Percentiles rank a stretch among this genome's conserved stretches.
Conservation (phyloP, 352 stramenopile species). For the Phytophthora ohioensis region DNA sequence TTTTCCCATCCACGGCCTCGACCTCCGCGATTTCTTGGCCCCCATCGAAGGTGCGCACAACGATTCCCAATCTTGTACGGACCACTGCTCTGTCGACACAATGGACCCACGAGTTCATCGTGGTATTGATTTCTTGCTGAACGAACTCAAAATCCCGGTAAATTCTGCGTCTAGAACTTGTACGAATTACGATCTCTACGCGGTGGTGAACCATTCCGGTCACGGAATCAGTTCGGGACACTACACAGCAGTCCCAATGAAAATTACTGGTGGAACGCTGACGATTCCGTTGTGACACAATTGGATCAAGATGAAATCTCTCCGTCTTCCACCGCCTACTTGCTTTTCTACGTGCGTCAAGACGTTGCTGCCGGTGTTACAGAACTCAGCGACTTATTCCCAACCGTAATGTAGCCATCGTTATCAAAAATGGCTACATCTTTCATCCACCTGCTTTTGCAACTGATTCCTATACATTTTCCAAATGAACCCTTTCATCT, state of each 20-base stretch:
- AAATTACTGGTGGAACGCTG: slow-evolving; percentile 92
- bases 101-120: slow-evolving; percentile 32
- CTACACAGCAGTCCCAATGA: slow-evolving; percentile 79
- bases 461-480: slow-evolving; percentile 22
- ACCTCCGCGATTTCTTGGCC: slow-evolving; percentile 68
- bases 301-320: slow-evolving; percentile 36
- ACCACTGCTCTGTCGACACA: slow-evolving; percentile 8
- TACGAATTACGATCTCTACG: slow-evolving; percentile 93
- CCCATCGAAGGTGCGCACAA: slow-evolving; percentile 12
- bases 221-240: slow-evolving; percentile 91
- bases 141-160: slow-evolving; percentile 52
- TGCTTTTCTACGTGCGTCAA: slow-evolving; percentile 77
- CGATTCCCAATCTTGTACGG: slow-evolving; percentile 24
- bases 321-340: slow-evolving; percentile 63
- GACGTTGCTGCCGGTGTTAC: slow-evolving; percentile 47
- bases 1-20: slow-evolving; percentile 90
- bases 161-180: slow-evolving; percentile 49
- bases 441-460: slow-evolving; percentile 3
- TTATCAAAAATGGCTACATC: slow-evolving; percentile 8
- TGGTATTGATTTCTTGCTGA: slow-evolving; percentile 43
- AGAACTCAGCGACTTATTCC: slow-evolving; percentile 44
- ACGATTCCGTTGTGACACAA: slow-evolving; percentile 80
- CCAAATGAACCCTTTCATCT: slow-evolving; percentile 8
- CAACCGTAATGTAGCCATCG: slow-evolving; percentile 27
- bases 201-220: slow-evolving; percentile 95